phyloP scores from a whole-genome alignment of 805 yeast genomes.

The Wickerhamomyces ciferrii region DNA sequence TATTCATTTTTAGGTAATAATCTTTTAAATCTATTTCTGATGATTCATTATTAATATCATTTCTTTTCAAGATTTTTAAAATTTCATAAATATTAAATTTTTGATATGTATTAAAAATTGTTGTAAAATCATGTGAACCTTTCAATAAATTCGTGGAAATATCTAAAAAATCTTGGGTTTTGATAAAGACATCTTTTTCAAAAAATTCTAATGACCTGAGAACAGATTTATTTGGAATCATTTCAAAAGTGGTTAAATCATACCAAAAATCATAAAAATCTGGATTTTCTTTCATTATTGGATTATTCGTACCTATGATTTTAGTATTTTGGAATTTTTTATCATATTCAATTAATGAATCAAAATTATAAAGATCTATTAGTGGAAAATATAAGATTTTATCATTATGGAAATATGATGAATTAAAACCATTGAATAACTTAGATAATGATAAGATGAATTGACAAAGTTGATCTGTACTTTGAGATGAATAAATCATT shows the following conservation, averaged over 20 bases:
- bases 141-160: conserved; percentile 6
- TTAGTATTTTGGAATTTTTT: conserved; percentile 21
- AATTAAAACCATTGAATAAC: conserved; percentile 34
- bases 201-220: conserved; percentile 5
- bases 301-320: conserved; percentile 66
- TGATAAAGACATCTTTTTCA: conserved; percentile 9
- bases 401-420: conserved; percentile 36
- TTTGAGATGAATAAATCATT: conserved; percentile 32
- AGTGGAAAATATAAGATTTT: conserved; percentile 46
- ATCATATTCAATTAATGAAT: conserved; percentile 28
- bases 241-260: conserved; percentile 50
- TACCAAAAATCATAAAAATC: conserved; percentile 57
- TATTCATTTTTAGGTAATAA: conserved; percentile 24
- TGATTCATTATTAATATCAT: conserved; percentile 6
- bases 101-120: conserved; percentile 22
- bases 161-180: conserved; percentile 18
- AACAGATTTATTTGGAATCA: conserved; percentile 1
- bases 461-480: conserved; percentile 36
- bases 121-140: conserved; percentile 23
- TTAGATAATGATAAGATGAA: conserved; percentile 35
- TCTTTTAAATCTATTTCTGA: conserved; percentile 24
- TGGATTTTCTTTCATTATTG: conserved; percentile 50
- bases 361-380: conserved; percentile 55
- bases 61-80: conserved; percentile 19
- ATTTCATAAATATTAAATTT: conserved; percentile 27